Base-by-base conservation (phyloP, 2,329 filamentous ascomycete genomes). In the Scedosporium boydii region DNA sequence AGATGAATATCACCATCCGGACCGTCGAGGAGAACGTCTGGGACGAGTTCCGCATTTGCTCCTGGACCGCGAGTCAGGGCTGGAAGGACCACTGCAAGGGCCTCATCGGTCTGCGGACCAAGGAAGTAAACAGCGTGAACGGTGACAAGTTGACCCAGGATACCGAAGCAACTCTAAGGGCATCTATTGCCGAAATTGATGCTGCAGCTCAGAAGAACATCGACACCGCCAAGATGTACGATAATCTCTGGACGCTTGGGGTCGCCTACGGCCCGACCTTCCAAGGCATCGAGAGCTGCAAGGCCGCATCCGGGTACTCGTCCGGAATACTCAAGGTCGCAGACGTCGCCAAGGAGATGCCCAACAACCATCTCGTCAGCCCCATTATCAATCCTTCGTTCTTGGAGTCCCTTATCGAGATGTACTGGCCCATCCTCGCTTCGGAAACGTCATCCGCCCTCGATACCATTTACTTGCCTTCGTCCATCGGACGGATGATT, bases 41-140 rank as follows among this genome's bases (percentile, higher is more conserved):
- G 1, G 74, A 72, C 16, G 81, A 83, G 67, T 86, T 87, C 70
- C 71, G 76, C 1, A 80, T 87, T 27, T 81, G 77, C 56, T 84
- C 83, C 0, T 84, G 78, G 77, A 77, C 77, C 0, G 74, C 76
- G 14, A 75, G 71, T 12, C 75, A 80, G 48, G 79, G 80, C 10
- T 87, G 84, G 84, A 78, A 78, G 0, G 81, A 86, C 67, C 80
- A 87, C 67, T 86, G 83, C 68, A 75, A 78, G 59, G 82, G 82
- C n/a, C 72, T 82, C 2, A 74, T 85, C 9, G 71, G 75, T 5
- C 74, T 80, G 3, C 70, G 71, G 56, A 65, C 69, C 7, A 66
- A 67, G 6, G 72, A 77, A 12, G 64, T 68, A 1, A 78, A 80
- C 64, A 74, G 75, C 5, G 74, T 81, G 1, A 75, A 79, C 58